Evolutionary conservation across 106 monocot species (phyloP).

Genomic region (Dioscorea dumetorum): DNA sequence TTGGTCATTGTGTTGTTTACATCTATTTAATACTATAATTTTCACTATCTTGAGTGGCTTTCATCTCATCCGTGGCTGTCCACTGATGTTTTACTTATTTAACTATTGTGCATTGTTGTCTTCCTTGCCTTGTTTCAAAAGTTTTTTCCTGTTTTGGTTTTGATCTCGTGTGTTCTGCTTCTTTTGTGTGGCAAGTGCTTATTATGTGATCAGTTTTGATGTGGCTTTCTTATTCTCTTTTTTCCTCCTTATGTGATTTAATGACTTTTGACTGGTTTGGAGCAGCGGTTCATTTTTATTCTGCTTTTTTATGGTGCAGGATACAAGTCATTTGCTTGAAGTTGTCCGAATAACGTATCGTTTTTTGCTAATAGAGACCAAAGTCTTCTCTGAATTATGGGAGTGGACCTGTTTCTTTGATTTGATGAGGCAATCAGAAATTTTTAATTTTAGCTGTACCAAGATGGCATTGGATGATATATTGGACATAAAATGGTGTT

Average conservation of each 20-base stretch:
- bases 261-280: no score
- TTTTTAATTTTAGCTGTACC: slow-evolving; percentile 9
- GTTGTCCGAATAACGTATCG: slow-evolving; percentile 57
- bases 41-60: no score
- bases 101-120: no score
- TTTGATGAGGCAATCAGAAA: slow-evolving; percentile 25
- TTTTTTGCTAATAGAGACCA: slow-evolving; percentile 47
- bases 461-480: slow-evolving; percentile 7
- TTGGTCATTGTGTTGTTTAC: not conserved
- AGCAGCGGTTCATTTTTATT: not conserved
- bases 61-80: no score
- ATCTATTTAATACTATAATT: no score
- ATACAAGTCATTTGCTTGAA: slow-evolving; percentile 21
- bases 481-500: slow-evolving; percentile 77
- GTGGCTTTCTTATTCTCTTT: not conserved
- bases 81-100: no score
- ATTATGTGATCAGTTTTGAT: no score
- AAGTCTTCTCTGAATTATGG: slow-evolving; percentile 71
- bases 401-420: slow-evolving; percentile 78
- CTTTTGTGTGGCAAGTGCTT: no score
- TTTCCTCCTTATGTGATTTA: not conserved
- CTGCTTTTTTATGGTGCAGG: slow-evolving; percentile 34
- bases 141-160: not conserved
- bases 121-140: not conserved
- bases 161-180: no score